A percentile compares a stretch with the other conserved stretches of the same genome.
phyloP scores from a whole-genome alignment of 176 grass and related monocot species.

The Hyparrhenia diplandra region DNA sequence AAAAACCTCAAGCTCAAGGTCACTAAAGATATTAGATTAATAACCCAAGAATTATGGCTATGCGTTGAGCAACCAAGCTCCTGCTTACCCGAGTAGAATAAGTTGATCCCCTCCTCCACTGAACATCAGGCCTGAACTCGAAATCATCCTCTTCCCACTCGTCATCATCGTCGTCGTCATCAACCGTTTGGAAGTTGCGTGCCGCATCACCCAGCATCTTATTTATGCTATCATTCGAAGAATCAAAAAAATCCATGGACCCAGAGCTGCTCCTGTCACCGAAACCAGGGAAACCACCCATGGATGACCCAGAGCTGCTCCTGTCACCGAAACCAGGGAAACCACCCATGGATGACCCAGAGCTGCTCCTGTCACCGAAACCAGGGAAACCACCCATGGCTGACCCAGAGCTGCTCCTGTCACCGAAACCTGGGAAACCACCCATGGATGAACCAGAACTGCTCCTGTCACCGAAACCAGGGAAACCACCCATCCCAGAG shows the following conservation, averaged over 20 bases:
- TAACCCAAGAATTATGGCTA: neutral
- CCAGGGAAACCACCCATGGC: conserved; percentile 14
- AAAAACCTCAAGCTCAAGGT: neutral
- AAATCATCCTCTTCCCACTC: conserved; percentile 27
- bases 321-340: neutral
- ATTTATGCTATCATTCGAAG: conserved; percentile 63
- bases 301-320: neutral
- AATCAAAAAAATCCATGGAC: conserved; percentile 35
- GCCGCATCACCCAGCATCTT: conserved; percentile 37
- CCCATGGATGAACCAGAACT: conserved; percentile 5
- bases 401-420: conserved; percentile 8
- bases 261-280: conserved; percentile 21
- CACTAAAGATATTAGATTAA: neutral
- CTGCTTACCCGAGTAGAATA: conserved; percentile 57
- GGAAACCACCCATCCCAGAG: conserved; percentile 16
- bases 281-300: neutral
- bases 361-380: neutral
- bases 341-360: too few species aligned
- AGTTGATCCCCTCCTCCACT: conserved; percentile 38
- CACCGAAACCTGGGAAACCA: neutral
- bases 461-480: neutral
- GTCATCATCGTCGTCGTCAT: conserved; percentile 24
- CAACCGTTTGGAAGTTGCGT: conserved; percentile 26
- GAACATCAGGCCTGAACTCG: conserved; percentile 65
- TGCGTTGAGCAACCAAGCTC: neutral